Conservation (phyloP, 1,284 basidiomycete species). For the Clitocybe nebularis region DNA sequence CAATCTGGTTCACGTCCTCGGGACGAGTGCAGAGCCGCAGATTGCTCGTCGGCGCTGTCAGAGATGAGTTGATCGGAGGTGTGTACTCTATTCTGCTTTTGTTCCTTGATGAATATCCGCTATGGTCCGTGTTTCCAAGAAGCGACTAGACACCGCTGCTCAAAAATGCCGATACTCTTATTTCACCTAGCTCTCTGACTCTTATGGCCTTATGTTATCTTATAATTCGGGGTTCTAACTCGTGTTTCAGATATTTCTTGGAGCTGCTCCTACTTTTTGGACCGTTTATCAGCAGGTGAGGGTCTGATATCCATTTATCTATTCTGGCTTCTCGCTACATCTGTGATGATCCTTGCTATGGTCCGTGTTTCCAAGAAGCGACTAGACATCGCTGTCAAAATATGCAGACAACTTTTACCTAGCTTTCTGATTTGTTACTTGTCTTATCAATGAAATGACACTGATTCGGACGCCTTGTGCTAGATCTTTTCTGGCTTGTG, state of each 20-base stretch:
- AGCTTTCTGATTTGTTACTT: constrained; percentile 70
- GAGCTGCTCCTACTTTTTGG: not conserved
- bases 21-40: no score
- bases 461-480: not conserved
- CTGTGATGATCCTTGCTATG: constrained; percentile 24
- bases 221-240: not conserved
- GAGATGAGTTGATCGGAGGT: not conserved
- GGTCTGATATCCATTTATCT: not conserved
- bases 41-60: no score
- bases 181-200: constrained; percentile 84
- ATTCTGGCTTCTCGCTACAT: no score
- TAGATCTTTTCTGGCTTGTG: constrained; percentile 11
- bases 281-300: not conserved
- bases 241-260: not conserved
- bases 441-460: constrained; percentile 4
- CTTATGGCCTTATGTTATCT: constrained; percentile 14
- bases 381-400: constrained; percentile 90
- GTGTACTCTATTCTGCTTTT: not conserved
- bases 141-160: constrained; percentile 95
- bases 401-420: constrained; percentile 86
- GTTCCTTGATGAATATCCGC: not conserved
- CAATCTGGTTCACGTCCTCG: not conserved
- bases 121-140: constrained; percentile 97
- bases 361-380: constrained; percentile 99
- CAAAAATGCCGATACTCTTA: constrained; percentile 81